phyloP scores from a whole-genome alignment of 345 rosid genomes.

The Streptanthus diversifolius region DNA sequence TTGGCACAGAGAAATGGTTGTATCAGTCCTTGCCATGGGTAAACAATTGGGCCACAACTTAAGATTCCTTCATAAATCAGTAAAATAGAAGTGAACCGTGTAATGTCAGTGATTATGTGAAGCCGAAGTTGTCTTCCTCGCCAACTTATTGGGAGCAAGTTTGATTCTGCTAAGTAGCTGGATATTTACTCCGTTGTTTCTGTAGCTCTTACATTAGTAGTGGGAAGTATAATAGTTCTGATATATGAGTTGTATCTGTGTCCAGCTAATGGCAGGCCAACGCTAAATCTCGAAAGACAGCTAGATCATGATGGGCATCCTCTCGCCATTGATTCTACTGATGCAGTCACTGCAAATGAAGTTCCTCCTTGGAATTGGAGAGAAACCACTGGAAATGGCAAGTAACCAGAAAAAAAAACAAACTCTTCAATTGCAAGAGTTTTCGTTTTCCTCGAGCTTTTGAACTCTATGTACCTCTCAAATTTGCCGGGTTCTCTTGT shows the following conservation, averaged over 20 bases:
- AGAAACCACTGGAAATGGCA: conserved; percentile 76
- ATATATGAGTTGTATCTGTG: conserved; percentile 22
- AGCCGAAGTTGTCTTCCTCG: neutral
- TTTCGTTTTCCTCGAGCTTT: neutral
- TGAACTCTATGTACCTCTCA: neutral
- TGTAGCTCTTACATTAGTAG: neutral
- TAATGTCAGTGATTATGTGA: neutral
- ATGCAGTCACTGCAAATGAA: conserved; percentile 62
- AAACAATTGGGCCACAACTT: neutral
- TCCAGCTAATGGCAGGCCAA: conserved; percentile 73
- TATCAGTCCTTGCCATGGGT: neutral
- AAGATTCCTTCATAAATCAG: neutral
- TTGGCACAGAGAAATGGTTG: neutral
- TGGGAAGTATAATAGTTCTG: neutral
- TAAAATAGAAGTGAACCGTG: neutral
- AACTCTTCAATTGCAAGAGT: neutral
- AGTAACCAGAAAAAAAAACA: neutral
- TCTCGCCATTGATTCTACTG: conserved; percentile 72
- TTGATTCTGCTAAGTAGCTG: neutral
- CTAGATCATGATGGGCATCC: conserved; percentile 96
- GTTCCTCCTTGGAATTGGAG: conserved; percentile 98
- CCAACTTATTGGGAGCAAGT: neutral
- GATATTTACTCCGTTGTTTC: neutral
- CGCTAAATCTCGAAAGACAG: conserved; percentile 82
- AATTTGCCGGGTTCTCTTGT: neutral